These are phyloP conservation scores for Dalbergia cultrata DNA, from an alignment of 306 rosid species.

Conservation along the genomic window DNA sequence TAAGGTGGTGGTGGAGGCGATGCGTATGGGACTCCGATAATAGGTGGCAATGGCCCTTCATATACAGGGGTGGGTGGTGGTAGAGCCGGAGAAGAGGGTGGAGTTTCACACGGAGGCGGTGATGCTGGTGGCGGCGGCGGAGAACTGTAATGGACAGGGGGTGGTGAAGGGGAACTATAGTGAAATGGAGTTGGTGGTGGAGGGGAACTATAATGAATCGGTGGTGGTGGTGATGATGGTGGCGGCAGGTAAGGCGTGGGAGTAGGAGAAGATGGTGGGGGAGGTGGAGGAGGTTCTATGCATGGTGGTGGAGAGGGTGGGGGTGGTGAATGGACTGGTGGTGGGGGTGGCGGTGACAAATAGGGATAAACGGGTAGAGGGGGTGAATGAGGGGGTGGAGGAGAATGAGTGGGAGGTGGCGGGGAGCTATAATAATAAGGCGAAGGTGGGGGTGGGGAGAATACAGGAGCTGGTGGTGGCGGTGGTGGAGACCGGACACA, in stretches of 20 bases:
- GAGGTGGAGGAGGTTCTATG: constrained; percentile 69
- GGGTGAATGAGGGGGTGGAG: constrained; percentile 56
- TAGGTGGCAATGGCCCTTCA: constrained; percentile 95
- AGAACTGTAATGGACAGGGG: constrained; percentile 44
- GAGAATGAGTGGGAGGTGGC: constrained; percentile 54
- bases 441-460: constrained; percentile 45
- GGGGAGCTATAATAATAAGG: constrained; percentile 53
- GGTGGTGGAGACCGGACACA: constrained; percentile 34
- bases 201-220: background rate
- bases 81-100: constrained; percentile 37
- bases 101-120: constrained; percentile 58
- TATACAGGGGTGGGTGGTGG: constrained; percentile 89
- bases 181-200: constrained; percentile 46
- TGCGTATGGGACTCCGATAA: constrained; percentile 77
- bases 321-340: constrained; percentile 56
- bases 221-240: constrained; percentile 39
- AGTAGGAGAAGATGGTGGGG: constrained; percentile 54
- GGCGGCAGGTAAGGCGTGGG: constrained; percentile 44
- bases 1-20: constrained; percentile 98
- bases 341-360: constrained; percentile 68
- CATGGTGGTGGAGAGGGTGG: constrained; percentile 70
- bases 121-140: constrained; percentile 52
- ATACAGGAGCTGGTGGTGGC: constrained; percentile 43
- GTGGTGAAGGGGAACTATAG: constrained; percentile 50
- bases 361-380: constrained; percentile 66